phyloP scores from a whole-genome alignment of 2,329 filamentous ascomycete genomes.

The Talaromyces sp. region DNA sequence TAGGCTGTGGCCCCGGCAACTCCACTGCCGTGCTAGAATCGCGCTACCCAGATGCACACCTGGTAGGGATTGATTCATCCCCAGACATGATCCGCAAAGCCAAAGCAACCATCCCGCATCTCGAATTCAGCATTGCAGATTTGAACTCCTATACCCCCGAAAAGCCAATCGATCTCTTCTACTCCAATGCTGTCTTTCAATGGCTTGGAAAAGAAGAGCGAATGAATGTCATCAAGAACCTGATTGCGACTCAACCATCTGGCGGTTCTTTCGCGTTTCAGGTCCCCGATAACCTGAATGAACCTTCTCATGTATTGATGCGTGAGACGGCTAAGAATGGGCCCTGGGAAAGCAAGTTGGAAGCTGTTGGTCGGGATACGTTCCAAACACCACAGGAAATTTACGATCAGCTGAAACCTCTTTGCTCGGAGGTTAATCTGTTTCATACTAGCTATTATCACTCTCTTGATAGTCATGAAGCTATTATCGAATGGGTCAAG shows the following conservation, averaged over 20 bases:
- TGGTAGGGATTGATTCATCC: slow-evolving; percentile 59
- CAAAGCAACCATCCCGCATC: slow-evolving; percentile 39
- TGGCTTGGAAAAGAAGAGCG: slow-evolving; percentile 54
- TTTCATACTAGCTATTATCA: slow-evolving; percentile 62
- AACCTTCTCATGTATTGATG: slow-evolving; percentile 57
- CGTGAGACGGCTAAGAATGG: slow-evolving; percentile 43
- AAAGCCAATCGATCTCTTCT: slow-evolving; percentile 49
- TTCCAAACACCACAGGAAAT: slow-evolving; percentile 53
- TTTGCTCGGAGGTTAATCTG: slow-evolving; percentile 51
- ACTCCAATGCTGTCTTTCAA: slow-evolving; percentile 63
- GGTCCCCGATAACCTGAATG: slow-evolving; percentile 54
- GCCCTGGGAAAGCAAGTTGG: slow-evolving; percentile 43
- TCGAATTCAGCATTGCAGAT: slow-evolving; percentile 53
- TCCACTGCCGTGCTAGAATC: slow-evolving; percentile 54
- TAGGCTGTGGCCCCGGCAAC: slow-evolving; percentile 65
- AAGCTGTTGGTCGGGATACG: slow-evolving; percentile 46
- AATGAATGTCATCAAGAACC: slow-evolving; percentile 47
- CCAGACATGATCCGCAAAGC: slow-evolving; percentile 60
- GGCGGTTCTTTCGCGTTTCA: slow-evolving; percentile 60
- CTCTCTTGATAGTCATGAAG: slow-evolving; percentile 50
- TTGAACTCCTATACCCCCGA: slow-evolving; percentile 45
- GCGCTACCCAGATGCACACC: slow-evolving; percentile 51
- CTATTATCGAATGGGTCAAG: slow-evolving; percentile 63
- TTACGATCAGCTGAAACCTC: slow-evolving; percentile 53
- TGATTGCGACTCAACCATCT: slow-evolving; percentile 45